These are phyloP conservation scores for Artemisia argyi DNA, from an alignment of 129 eudicot species.

Conservation along the genomic window DNA sequence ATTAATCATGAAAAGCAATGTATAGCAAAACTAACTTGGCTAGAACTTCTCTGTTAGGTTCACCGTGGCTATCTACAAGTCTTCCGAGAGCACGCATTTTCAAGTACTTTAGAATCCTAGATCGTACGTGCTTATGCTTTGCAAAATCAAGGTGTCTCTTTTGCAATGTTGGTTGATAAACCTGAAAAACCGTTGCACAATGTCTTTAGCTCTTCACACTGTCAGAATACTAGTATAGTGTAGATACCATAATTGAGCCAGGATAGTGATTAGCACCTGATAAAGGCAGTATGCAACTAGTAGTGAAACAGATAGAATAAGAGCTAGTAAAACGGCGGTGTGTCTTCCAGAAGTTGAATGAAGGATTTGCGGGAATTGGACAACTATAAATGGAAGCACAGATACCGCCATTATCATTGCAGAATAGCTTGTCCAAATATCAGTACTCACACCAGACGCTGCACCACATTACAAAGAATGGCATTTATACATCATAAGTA, in stretches of 20 bases:
- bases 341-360: constrained; percentile 51
- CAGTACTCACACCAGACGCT: constrained; percentile 60
- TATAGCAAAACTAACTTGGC: constrained; percentile 43
- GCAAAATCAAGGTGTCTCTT: constrained; percentile 61
- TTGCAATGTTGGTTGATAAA: constrained; percentile 56
- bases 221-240: neutral
- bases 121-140: constrained; percentile 67
- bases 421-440: constrained; percentile 62
- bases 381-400: constrained; percentile 55
- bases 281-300: constrained; percentile 60
- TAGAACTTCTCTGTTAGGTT: constrained; percentile 53
- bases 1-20: neutral
- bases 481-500: neutral
- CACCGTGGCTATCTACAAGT: constrained; percentile 55
- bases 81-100: constrained; percentile 61
- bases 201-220: neutral
- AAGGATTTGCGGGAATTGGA: constrained; percentile 44
- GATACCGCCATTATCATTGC: constrained; percentile 73
- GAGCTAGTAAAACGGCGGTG: constrained; percentile 52
- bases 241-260: neutral
- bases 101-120: constrained; percentile 65
- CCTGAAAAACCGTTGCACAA: constrained; percentile 31
- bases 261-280: constrained; percentile 38
- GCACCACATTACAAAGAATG: neutral
- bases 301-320: constrained; percentile 45